phyloP scores from a whole-genome alignment of 1,284 basidiomycete genomes.

The Ceratobasidium sp. region DNA sequence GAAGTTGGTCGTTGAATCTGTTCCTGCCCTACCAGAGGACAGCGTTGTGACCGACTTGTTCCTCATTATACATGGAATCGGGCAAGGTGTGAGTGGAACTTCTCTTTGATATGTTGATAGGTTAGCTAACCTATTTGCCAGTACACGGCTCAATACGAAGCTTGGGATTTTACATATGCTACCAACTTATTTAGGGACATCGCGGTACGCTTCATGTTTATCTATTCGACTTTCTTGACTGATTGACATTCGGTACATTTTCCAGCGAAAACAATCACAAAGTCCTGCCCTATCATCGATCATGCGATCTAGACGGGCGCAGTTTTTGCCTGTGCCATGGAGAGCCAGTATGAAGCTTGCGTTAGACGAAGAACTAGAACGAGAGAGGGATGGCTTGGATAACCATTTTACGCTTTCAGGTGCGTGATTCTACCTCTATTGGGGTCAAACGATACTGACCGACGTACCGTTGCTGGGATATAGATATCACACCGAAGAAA shows the following conservation, averaged over 20 bases:
- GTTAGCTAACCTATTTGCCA: constrained; percentile 44
- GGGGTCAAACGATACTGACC: not conserved
- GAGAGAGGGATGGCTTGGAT: constrained; percentile 57
- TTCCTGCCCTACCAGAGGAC: constrained; percentile 47
- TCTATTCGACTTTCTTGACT: not conserved
- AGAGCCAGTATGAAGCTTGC: constrained; percentile 59
- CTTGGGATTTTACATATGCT: constrained; percentile 62
- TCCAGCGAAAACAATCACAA: constrained; percentile 55
- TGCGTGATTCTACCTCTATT: constrained; percentile 45
- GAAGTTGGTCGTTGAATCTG: constrained; percentile 9
- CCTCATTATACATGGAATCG: constrained; percentile 62
- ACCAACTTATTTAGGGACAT: constrained; percentile 59
- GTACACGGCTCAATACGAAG: constrained; percentile 59
- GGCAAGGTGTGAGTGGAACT: constrained; percentile 50
- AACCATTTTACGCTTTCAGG: constrained; percentile 59
- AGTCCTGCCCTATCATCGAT: constrained; percentile 59
- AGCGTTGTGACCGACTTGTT: constrained; percentile 59
- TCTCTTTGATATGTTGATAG: not conserved
- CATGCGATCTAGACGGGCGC: constrained; percentile 58
- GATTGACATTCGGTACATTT: not conserved
- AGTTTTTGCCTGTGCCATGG: constrained; percentile 66
- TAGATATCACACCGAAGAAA: constrained; percentile 61
- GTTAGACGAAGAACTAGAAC: constrained; percentile 56
- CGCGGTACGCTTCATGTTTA: constrained; percentile 51
- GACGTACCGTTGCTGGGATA: not conserved